phyloP scores from a whole-genome alignment of 140 eudicot genomes.

The Cichorium intybus region DNA sequence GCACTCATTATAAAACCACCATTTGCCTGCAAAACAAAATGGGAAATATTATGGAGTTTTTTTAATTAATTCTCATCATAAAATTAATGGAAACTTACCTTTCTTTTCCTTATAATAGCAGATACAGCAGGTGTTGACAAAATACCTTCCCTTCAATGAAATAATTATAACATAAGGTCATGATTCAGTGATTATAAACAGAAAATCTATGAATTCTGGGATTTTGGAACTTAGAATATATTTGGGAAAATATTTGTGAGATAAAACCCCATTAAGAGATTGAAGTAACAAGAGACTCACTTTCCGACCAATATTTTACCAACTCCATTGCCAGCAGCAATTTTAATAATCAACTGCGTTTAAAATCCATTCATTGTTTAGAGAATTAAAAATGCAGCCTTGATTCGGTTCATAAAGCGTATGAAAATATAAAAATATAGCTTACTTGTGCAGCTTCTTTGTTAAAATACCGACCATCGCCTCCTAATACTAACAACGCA shows the following conservation, averaged over 20 bases:
- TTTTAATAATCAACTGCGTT: slow-evolving; percentile 85
- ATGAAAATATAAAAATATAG: neutral
- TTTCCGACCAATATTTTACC: slow-evolving; percentile 88
- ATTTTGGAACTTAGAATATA: no score
- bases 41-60: neutral
- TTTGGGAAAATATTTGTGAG: no score
- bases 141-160: slow-evolving; percentile 88
- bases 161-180: slow-evolving; percentile 22
- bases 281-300: slow-evolving; percentile 44
- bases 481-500: slow-evolving; percentile 87
- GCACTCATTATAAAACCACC: slow-evolving; percentile 99
- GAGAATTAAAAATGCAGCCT: neutral
- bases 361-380: neutral
- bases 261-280: no score
- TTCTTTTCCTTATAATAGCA: slow-evolving; percentile 86
- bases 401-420: neutral
- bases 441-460: slow-evolving; percentile 92
- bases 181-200: slow-evolving; percentile 11
- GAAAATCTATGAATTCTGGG: no score
- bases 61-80: neutral
- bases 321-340: slow-evolving; percentile 98
- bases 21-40: slow-evolving; percentile 63
- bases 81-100: slow-evolving; percentile 40
- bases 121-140: slow-evolving; percentile 98
- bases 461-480: slow-evolving; percentile 95